phyloP scores from a whole-genome alignment of 495 filamentous ascomycete genomes.

The Pseudomonodictys pantanalensis region DNA sequence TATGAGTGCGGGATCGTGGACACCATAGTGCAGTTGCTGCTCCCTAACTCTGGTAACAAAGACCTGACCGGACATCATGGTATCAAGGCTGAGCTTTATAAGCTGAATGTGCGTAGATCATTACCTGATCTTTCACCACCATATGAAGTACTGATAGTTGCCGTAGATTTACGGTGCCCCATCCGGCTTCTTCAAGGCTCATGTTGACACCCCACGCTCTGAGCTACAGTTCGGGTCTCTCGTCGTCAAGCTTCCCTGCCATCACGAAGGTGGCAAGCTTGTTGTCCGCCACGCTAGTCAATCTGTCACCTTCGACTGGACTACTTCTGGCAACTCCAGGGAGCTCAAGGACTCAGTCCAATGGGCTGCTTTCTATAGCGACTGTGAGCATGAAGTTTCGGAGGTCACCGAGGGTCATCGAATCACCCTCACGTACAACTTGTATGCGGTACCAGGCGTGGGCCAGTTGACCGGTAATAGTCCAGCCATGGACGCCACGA shows the following conservation, averaged over 20 bases:
- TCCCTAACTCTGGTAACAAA: slow-evolving; percentile 42
- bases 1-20: slow-evolving; percentile 54
- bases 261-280: slow-evolving; percentile 45
- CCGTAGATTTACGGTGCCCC: slow-evolving; percentile 51
- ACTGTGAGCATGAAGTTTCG: slow-evolving; percentile 60
- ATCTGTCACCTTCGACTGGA: slow-evolving; percentile 48
- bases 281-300: slow-evolving; percentile 40
- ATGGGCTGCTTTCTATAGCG: slow-evolving; percentile 63
- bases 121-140: not conserved
- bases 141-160: not conserved
- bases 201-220: slow-evolving; percentile 57
- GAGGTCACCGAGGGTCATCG: slow-evolving; percentile 52
- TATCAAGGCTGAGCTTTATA: slow-evolving; percentile 50
- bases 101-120: slow-evolving; percentile 50
- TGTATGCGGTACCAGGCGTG: slow-evolving; percentile 42
- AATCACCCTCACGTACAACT: slow-evolving; percentile 59
- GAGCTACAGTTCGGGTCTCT: slow-evolving; percentile 53
- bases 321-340: not conserved
- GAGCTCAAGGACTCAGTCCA: slow-evolving; percentile 38
- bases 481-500: slow-evolving; percentile 2
- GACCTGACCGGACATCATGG: not conserved
- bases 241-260: slow-evolving; percentile 53
- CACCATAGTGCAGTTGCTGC: slow-evolving; percentile 47
- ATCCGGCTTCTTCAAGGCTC: slow-evolving; percentile 50
- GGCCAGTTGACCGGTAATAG: slow-evolving; percentile 20